A percentile compares a stretch with the other conserved stretches of the same genome.
phyloP scores from a whole-genome alignment of 2,329 filamentous ascomycete species.

The Taxawa tesnikishii region DNA sequence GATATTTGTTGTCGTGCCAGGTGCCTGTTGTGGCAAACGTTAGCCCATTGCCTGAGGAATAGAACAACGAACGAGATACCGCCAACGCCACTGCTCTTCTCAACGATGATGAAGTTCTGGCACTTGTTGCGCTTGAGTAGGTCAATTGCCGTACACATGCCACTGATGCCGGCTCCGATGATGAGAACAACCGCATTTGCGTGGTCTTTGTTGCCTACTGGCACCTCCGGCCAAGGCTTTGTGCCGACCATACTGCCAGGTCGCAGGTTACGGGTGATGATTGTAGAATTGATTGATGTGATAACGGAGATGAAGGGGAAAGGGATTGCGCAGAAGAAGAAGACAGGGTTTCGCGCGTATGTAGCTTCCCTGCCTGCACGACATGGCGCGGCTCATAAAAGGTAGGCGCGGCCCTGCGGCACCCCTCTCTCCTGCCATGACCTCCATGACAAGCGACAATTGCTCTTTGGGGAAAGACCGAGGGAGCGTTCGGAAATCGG shows the following conservation, averaged over 20 bases:
- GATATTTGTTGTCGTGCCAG: constrained; percentile 39
- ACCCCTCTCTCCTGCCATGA: too few species aligned
- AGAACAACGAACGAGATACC: constrained; percentile 30
- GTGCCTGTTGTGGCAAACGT: constrained; percentile 11
- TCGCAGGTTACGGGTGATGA: too few species aligned
- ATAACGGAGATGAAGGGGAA: too few species aligned
- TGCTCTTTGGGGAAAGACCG: too few species aligned
- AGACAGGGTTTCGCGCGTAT: too few species aligned
- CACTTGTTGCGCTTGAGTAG: constrained; percentile 39
- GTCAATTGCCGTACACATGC: constrained; percentile 44
- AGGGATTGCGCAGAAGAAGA: too few species aligned
- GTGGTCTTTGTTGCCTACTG: constrained; percentile 37
- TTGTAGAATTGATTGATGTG: too few species aligned
- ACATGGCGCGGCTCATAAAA: too few species aligned
- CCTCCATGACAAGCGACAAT: too few species aligned
- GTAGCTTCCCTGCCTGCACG: too few species aligned
- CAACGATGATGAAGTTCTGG: constrained; percentile 44
- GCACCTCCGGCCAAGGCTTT: constrained; percentile 32
- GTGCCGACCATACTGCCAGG: constrained; percentile 30
- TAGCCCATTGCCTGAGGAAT: background rate
- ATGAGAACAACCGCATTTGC: constrained; percentile 44
- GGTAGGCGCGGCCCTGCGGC: too few species aligned
- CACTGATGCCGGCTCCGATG: constrained; percentile 43
- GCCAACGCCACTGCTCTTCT: constrained; percentile 41
- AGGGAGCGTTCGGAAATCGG: too few species aligned